Base-by-base conservation (phyloP, 305 asterid species). In the Salvia sclarea region DNA sequence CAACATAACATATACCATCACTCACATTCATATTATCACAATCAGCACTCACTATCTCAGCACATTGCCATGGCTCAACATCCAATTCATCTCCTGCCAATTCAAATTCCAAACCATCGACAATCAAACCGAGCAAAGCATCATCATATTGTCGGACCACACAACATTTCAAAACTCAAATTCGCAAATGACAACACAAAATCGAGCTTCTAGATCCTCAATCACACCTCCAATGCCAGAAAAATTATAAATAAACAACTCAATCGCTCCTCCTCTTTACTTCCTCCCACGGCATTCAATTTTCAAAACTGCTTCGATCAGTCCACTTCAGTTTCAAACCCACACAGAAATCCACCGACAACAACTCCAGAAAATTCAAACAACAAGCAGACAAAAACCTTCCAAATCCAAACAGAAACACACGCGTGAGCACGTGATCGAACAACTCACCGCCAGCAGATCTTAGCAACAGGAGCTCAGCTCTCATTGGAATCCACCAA, bases 381-480 rank as follows among this genome's bases (percentile, higher is more conserved):
- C 4, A 30, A 54, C 20, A 68, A 44, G 45, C 25, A 50, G 50
- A 49, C 61, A 35, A 58, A 55, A 75, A 58, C 11, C 66, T 33
- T 61, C 61, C 69, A 63, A 69, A 70, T 75, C 64, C 41, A 77
- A 61, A 33, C 59, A 63, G 71, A 66, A 37, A 2, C 30, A 20
- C 66, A 64, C 71, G 71, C 66, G 53, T n/a, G 57, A 47, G 50
- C 78, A 58, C 73, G 76, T 80, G 88, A 80, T 82, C 83, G 86
- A 77, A 67, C 71, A 86, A 73, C 61, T 77, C 78, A 64, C 87
- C 84, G 68, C 79, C 78, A 75, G 82, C 83, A 83, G 96, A 88
- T 88, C 93, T 82, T 72, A 80, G 82, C 79, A 77, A 64, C 74
- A 77, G 76, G 74, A 82, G 66, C 79, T 76, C 82, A 72, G 72